These are phyloP conservation scores for Fusarium sp. DNA, from an alignment of 2,329 filamentous ascomycete genomes.

Conservation along the genomic window DNA sequence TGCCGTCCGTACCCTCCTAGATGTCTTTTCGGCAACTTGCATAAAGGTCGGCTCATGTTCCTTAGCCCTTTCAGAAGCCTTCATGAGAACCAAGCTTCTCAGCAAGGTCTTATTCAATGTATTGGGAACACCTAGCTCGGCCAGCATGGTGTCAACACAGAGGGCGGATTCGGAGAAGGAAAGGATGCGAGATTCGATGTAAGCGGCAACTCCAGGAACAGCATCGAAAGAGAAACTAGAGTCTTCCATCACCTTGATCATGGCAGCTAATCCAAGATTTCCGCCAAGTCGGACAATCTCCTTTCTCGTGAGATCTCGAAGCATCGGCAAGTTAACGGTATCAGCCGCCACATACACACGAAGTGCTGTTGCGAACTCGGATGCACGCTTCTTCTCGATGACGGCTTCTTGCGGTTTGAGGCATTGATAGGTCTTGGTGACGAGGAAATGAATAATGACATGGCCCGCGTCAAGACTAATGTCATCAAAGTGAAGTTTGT, in stretches of 20 bases:
- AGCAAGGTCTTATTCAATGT: background rate
- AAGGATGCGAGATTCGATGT: background rate
- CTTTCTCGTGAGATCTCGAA: background rate
- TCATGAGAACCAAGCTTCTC: background rate
- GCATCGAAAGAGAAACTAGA: background rate
- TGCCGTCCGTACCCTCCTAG: no score
- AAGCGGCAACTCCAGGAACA: background rate
- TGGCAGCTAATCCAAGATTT: background rate
- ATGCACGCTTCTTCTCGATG: background rate
- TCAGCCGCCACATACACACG: background rate
- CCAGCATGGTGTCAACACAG: background rate
- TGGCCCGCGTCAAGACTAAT: background rate
- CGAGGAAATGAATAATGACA: slow-evolving; percentile 23
- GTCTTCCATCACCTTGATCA: background rate
- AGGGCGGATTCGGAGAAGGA: accelerated
- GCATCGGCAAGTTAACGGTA: background rate
- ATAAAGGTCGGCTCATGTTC: no score
- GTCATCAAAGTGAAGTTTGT: background rate
- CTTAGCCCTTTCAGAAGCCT: background rate
- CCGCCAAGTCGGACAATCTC: slow-evolving; percentile 2
- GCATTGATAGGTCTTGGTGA: slow-evolving; percentile 9
- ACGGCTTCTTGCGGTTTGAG: background rate
- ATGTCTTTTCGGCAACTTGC: accelerated
- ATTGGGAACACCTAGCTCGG: background rate
- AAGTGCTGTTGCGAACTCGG: slow-evolving; percentile 6